Base-by-base conservation (phyloP, 768 basidiomycete genomes). In the Phaffia australis region DNA sequence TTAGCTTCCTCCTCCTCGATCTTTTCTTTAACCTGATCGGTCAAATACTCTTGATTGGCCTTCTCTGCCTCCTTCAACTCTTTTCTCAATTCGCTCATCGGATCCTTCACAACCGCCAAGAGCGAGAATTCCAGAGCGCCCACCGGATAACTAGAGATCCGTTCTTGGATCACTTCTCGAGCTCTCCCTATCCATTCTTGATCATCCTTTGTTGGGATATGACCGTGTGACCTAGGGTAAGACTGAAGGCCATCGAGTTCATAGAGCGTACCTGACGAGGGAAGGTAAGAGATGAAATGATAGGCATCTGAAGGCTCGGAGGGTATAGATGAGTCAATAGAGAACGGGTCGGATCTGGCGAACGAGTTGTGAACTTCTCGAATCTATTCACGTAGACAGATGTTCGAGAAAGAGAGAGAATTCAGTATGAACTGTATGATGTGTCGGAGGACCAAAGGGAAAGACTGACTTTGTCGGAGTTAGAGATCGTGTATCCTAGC, bases 281-380 rank as follows among this genome's bases (percentile, higher is more conserved):
- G 94, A 57, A 94, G 78, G 75, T 97, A 99, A 15, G 94, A 87
- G 51, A 98, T 85, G 73, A 98, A 99, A 72, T 99, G 94, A 76
- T 94, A 99, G 16, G 93, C 93, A 72, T 98, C 95, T 73, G 85
- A 84, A 9, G 72, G 69, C 71, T 81, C 77, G n/a, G 78, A 77
- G 71, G 79, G 84, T 71, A 80, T 87, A 79, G 27, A 83, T 85
- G 27, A 90, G 81, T 91, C 88, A 62, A 94, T 79, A 7, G 89
- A 89, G 71, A 95, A 88, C 0, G 89, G 84, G 66, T 83, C 87
- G 18, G 92, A 90, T 48, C 91, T 89, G 15, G 93, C 90, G 71
- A 98, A 85, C 21, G 89, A 83, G 73, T 99, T 99, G 75, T 99
- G 94, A 19, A 88, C 87, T 71, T 87, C 84, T 46, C 86, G 79